phyloP scores from a whole-genome alignment of 306 rosid species.

The Chamaecrista fasciculata region DNA sequence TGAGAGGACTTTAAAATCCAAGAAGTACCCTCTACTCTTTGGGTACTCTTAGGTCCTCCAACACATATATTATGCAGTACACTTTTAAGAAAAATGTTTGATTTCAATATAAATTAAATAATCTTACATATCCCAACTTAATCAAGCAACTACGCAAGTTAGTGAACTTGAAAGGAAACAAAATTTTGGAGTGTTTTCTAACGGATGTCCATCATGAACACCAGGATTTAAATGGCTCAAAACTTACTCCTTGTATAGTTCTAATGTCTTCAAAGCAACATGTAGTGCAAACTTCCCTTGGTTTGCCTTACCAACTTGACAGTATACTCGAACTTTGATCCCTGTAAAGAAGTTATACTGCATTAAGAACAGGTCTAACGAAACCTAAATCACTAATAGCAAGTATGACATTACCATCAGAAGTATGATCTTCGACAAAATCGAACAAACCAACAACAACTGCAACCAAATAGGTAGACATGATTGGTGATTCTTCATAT shows the following conservation, averaged over 20 bases:
- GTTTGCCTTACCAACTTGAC: conserved; percentile 82
- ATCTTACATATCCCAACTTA: too few relatives aligned
- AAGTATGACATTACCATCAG: conserved; percentile 61
- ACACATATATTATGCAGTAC: too few relatives aligned
- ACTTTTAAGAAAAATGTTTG: too few relatives aligned
- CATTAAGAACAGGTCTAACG: conserved; percentile 12
- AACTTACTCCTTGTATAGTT: conserved; percentile 70
- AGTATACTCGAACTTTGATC: conserved; percentile 84
- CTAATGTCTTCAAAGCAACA: conserved; percentile 80
- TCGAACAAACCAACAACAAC: conserved; percentile 90
- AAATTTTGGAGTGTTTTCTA: neutral
- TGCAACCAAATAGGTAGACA: conserved; percentile 95
- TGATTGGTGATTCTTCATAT: conserved; percentile 78
- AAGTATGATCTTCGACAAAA: conserved; percentile 82
- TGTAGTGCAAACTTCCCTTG: conserved; percentile 87
- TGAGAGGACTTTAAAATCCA: conserved; percentile 15
- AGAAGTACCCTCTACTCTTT: too few relatives aligned
- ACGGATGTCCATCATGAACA: neutral
- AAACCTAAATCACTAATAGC: neutral
- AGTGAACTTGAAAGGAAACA: neutral
- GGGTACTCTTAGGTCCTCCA: too few relatives aligned
- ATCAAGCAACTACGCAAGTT: too few relatives aligned
- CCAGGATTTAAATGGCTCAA: neutral
- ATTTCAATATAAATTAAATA: too few relatives aligned
- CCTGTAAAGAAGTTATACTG: conserved; percentile 50